Evolutionary conservation across 1,284 basidiomycete genomes (phyloP), one percentile per base, ranked within the genome.

Genomic region (Agroathelia rolfsii): DNA sequence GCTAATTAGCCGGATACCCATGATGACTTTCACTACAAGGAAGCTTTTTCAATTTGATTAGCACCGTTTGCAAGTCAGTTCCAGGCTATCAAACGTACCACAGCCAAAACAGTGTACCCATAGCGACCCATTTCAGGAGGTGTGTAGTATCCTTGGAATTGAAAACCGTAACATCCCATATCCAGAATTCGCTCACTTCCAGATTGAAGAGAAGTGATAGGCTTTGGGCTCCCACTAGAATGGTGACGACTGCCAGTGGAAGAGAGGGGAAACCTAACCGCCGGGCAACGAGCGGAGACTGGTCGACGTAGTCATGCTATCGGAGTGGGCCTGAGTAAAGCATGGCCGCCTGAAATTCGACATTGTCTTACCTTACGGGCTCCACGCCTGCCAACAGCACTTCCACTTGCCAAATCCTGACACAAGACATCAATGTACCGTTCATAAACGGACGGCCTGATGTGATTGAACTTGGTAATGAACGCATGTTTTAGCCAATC

Each of bases 401-500:
- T 88, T 24, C 78, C 87, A 33, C 82, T 82, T 1, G 93, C 72
- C 8, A 98, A 70, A 53, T 99, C 95, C 26, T 88, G 81, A 48
- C 94, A 97, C 0, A 99, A 70, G 1, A 99, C 88, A 49, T 99
- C 95, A 8, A 84, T 89, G 58, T 92, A 99, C 8, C 95, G 72
- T 40, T 92, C 92, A 46, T 98, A 99, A 1, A 97, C 88, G 0
- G 83, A 85, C 0, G 93, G 90, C 1, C 94, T 78, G 34, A 99
- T 93, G 49, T 93, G 87, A 47, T 87, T 87, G 56, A 97, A 97
- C 57, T 98, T 98, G 35, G 93, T 94, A 49, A 99, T 97, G 61
- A 98, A 99, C 1, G 94, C 94, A 51, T 99, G 95, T 52, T 99
- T 98, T 38, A 98, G 69, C 95, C 94, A 98, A 56, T 99, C 95